These are phyloP conservation scores for Ananas comosus DNA, from an alignment of 176 grass and related monocot species.

Conservation along the genomic window DNA sequence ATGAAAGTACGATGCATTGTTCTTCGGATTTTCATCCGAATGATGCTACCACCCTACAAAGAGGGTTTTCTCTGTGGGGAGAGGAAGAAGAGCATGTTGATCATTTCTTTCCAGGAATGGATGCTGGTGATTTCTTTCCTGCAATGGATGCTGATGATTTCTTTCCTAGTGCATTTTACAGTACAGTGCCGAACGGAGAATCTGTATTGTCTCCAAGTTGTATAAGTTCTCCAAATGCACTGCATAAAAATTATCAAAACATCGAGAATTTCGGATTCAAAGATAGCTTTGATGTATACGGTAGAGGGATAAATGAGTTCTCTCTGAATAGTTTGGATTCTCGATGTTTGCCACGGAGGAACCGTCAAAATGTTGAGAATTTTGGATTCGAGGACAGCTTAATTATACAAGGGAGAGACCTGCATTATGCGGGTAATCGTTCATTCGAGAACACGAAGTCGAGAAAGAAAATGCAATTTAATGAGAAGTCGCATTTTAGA, in stretches of 20 bases:
- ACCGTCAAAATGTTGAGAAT: not conserved
- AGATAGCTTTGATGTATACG: not conserved
- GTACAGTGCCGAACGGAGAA: not conserved
- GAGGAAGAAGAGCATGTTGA: not conserved
- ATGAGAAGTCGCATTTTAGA: not conserved
- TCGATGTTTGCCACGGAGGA: not conserved
- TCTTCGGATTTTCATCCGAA: not conserved
- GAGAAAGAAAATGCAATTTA: not conserved
- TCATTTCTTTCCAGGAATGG: not conserved
- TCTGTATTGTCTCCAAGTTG: not conserved
- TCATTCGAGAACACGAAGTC: not conserved
- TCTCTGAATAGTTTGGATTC: not conserved
- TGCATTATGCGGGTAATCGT: not conserved
- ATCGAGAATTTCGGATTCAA: not conserved
- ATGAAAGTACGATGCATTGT: not conserved
- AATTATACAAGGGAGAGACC: conserved; percentile 4
- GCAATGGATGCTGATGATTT: not conserved
- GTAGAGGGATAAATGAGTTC: not conserved
- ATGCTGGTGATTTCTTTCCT: not conserved
- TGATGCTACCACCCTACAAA: not conserved
- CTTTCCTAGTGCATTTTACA: not conserved
- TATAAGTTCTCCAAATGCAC: not conserved
- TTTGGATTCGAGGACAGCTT: conserved; percentile 3
- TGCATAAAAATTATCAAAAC: not conserved
- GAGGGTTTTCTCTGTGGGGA: not conserved